Conservation (phyloP, 202 grass and related monocot species). For the Panicum virgatum region DNA sequence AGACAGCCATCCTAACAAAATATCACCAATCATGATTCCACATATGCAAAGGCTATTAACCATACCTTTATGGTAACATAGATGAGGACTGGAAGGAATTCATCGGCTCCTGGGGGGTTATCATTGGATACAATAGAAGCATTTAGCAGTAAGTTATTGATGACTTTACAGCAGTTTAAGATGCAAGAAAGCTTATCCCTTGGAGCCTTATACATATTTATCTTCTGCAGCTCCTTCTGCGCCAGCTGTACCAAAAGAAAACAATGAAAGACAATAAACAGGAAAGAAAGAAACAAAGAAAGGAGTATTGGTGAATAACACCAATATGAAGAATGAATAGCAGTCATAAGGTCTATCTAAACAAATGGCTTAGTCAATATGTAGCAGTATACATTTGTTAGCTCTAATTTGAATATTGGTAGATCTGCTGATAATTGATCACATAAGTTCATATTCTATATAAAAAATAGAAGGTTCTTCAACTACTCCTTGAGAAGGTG, state of each 20-base stretch:
- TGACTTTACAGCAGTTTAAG: constrained; percentile 97
- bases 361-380: constrained; percentile 8
- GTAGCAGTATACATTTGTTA: neutral
- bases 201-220: constrained; percentile 95
- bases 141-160: constrained; percentile 92
- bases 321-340: neutral
- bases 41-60: neutral
- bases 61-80: constrained; percentile 95
- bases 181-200: constrained; percentile 94
- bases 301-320: constrained; percentile 18
- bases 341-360: neutral
- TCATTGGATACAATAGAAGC: constrained; percentile 75
- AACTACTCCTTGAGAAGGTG: constrained; percentile 9
- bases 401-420: constrained; percentile 1
- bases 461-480: neutral
- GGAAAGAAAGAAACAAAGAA: constrained; percentile 14
- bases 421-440: neutral
- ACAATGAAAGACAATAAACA: constrained; percentile 3
- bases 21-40: too few species aligned
- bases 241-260: constrained; percentile 67
- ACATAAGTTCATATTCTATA: neutral
- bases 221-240: constrained; percentile 97
- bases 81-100: constrained; percentile 96
- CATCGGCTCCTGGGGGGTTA: constrained; percentile 81
- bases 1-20: too few species aligned